Evolutionary conservation across 129 eudicot genomes (phyloP).

Genomic region (Artemisia annua): DNA sequence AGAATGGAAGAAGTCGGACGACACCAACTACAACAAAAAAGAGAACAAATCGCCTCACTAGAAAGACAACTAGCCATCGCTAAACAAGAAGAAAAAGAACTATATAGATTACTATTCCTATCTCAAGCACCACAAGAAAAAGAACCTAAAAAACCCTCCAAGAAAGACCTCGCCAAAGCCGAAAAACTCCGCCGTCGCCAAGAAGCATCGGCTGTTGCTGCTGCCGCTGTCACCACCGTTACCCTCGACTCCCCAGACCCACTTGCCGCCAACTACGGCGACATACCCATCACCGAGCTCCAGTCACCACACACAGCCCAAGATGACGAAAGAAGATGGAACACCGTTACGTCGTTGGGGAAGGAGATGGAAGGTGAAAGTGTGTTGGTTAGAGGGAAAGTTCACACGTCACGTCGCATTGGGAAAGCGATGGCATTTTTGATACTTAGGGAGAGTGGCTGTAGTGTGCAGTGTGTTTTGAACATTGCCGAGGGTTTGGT

Average conservation of each 20-base stretch:
- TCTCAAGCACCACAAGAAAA: constrained; percentile 12
- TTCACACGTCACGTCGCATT: constrained; percentile 69
- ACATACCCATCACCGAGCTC: constrained; percentile 47
- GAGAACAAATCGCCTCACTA: too few relatives aligned
- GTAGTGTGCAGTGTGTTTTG: constrained; percentile 74
- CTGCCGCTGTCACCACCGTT: constrained; percentile 44
- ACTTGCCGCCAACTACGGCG: constrained; percentile 65
- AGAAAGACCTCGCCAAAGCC: constrained; percentile 67
- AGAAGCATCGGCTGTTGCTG: constrained; percentile 81
- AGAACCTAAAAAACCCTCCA: constrained; percentile 59
- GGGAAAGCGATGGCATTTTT: constrained; percentile 82
- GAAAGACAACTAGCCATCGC: too few relatives aligned
- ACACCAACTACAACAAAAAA: too few relatives aligned
- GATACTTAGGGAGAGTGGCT: constrained; percentile 63
- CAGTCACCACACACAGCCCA: constrained; percentile 48
- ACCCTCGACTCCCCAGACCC: constrained; percentile 54
- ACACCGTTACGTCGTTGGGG: constrained; percentile 30
- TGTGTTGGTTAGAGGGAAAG: constrained; percentile 67
- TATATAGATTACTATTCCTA: background rate
- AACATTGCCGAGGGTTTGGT: constrained; percentile 56
- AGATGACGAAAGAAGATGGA: background rate
- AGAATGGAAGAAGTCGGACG: background rate
- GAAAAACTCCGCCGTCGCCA: constrained; percentile 68
- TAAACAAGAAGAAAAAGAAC: too few relatives aligned
- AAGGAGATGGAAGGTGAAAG: constrained; percentile 44